Percentiles rank a stretch among this genome's conserved stretches.
These are phyloP conservation scores for Malus hybrid DNA, from an alignment of 331 rosid genomes.

Conservation along the genomic window DNA sequence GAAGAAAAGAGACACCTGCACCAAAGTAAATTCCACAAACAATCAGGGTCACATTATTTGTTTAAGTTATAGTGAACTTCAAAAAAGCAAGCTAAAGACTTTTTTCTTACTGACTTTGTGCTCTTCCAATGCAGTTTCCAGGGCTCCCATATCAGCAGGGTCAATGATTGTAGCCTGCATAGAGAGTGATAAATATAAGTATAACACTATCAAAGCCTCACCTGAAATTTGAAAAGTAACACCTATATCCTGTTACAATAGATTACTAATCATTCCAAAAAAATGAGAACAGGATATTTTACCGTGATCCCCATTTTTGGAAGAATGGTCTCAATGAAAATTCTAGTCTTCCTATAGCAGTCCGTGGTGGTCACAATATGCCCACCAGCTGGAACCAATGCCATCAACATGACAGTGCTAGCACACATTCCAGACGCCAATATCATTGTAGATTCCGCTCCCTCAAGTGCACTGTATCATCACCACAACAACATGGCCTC, in stretches of 20 bases:
- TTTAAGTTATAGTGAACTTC: neutral
- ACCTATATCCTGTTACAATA: neutral
- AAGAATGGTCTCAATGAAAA: slow-evolving; percentile 74
- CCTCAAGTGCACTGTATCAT: slow-evolving; percentile 74
- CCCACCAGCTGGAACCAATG: slow-evolving; percentile 94
- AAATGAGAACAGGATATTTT: neutral
- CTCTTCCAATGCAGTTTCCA: slow-evolving; percentile 70
- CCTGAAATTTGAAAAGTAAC: neutral
- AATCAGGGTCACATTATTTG: slow-evolving; percentile 1
- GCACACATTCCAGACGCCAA: slow-evolving; percentile 96
- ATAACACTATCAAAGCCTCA: slow-evolving; percentile 3
- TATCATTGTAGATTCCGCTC: slow-evolving; percentile 87
- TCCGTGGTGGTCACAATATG: slow-evolving; percentile 93
- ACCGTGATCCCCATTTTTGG: slow-evolving; percentile 95
- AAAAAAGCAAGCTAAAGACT: neutral
- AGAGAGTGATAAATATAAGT: neutral
- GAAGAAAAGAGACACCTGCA: slow-evolving; percentile 78
- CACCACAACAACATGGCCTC: slow-evolving; percentile 1
- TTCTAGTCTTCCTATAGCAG: slow-evolving; percentile 90
- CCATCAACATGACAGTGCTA: slow-evolving; percentile 73
- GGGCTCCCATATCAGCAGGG: slow-evolving; percentile 67
- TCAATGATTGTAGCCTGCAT: slow-evolving; percentile 74
- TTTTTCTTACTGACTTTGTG: slow-evolving; percentile 49
- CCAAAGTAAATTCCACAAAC: slow-evolving; percentile 5
- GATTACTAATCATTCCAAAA: neutral